These are phyloP conservation scores for Leccinum pellstonianum DNA, from an alignment of 768 basidiomycete genomes.

Conservation along the genomic window DNA sequence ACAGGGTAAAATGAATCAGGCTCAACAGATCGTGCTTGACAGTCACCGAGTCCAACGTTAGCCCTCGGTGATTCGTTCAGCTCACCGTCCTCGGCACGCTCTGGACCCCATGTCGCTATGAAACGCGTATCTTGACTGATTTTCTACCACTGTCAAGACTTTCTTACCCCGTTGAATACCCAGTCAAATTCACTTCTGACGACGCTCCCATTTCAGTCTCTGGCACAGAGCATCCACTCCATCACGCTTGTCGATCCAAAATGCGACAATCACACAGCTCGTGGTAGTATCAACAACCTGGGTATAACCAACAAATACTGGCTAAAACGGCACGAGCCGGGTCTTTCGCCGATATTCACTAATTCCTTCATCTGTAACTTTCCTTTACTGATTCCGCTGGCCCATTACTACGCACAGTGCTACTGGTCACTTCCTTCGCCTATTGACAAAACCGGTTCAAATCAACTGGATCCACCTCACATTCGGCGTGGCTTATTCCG, in stretches of 20 bases:
- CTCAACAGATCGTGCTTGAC: no score
- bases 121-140: no score
- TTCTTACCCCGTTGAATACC: no score
- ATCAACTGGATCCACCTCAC: conserved; percentile 55
- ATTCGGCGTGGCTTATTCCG: conserved; percentile 52
- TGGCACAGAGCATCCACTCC: conserved; percentile 53
- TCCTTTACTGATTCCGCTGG: conserved; percentile 46
- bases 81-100: no score
- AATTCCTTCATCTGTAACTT: background rate
- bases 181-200: no score
- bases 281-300: conserved; percentile 33
- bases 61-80: no score
- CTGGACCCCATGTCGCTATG: no score
- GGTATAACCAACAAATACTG: conserved; percentile 40
- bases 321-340: conserved; percentile 54
- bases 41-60: no score
- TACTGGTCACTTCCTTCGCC: conserved; percentile 50
- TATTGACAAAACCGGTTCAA: conserved; percentile 61
- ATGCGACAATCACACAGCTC: conserved; percentile 33
- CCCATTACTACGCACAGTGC: conserved; percentile 45
- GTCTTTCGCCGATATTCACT: conserved; percentile 21
- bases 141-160: no score
- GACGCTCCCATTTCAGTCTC: conserved; percentile 57
- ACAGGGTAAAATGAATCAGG: no score
- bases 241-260: conserved; percentile 57